Percentiles rank a stretch among this genome's conserved stretches.
Evolutionary conservation across 176 grass and related monocot species (phyloP).

Genomic region (Hsuehochloa calcarea): DNA sequence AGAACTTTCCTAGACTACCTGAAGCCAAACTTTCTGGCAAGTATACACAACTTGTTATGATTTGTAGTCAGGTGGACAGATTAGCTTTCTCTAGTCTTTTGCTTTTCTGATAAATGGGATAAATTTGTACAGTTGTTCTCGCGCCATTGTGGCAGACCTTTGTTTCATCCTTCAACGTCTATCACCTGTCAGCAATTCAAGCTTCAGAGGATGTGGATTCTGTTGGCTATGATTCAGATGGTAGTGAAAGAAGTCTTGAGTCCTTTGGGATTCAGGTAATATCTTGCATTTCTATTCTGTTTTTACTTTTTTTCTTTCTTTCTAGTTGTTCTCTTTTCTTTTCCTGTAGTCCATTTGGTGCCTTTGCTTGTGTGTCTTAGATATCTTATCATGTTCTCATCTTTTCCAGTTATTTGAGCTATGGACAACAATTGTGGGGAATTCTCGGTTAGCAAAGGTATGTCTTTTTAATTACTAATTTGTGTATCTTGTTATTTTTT

Average conservation of each 20-base stretch:
- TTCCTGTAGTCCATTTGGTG: background rate
- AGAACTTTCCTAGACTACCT: constrained; percentile 73
- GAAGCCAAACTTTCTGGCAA: constrained; percentile 77
- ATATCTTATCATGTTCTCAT: constrained; percentile 5
- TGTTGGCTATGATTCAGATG: constrained; percentile 85
- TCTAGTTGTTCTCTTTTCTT: constrained; percentile 10
- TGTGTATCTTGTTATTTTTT: constrained; percentile 4
- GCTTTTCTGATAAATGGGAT: constrained; percentile 8
- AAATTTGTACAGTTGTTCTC: constrained; percentile 62
- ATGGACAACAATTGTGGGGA: constrained; percentile 82
- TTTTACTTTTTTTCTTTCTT: background rate
- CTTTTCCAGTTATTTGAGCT: constrained; percentile 84
- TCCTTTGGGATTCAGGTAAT: constrained; percentile 88
- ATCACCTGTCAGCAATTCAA: constrained; percentile 76
- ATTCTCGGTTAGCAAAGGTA: constrained; percentile 84
- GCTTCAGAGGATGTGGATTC: constrained; percentile 62
- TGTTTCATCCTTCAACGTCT: constrained; percentile 71
- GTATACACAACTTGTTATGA: constrained; percentile 14
- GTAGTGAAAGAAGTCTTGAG: constrained; percentile 82
- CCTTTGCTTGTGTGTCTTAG: background rate
- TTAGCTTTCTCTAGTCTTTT: constrained; percentile 15
- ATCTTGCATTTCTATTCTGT: constrained; percentile 15
- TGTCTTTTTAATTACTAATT: constrained; percentile 5
- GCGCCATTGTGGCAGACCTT: constrained; percentile 92
- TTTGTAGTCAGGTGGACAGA: background rate